These are phyloP conservation scores for Magnolia officinalis DNA, from an alignment of 164 flowering plant species.

Conservation along the genomic window DNA sequence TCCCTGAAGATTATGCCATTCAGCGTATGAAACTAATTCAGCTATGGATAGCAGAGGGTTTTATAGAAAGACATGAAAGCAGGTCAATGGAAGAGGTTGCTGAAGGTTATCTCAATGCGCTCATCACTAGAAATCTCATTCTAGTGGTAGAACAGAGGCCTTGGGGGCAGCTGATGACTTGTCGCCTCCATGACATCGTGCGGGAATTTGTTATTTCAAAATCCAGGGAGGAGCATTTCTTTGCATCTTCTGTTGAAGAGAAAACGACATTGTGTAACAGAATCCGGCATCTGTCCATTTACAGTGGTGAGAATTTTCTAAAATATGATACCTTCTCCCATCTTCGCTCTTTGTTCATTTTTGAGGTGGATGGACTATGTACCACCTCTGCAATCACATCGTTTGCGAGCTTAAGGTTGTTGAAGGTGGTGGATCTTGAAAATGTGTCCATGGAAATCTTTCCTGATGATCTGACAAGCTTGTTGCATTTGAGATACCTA, in stretches of 20 bases:
- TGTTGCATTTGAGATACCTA: background rate
- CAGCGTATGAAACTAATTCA: conserved; percentile 13
- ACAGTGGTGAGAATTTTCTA: background rate
- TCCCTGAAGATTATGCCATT: conserved; percentile 19
- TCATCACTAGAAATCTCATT: conserved; percentile 10
- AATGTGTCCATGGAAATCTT: background rate
- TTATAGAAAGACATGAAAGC: conserved; percentile 1
- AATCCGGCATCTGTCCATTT: too few species aligned
- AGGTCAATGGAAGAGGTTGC: conserved; percentile 8
- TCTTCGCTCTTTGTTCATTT: background rate
- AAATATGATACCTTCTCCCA: too few species aligned
- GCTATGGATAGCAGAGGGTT: conserved; percentile 27
- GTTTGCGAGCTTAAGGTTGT: background rate
- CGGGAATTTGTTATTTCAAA: too few species aligned
- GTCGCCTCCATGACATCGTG: too few species aligned
- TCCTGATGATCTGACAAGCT: background rate
- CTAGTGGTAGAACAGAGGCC: background rate
- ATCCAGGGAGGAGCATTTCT: too few species aligned
- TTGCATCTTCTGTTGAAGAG: too few species aligned
- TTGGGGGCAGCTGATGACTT: background rate
- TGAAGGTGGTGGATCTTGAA: background rate
- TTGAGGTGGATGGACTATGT: background rate
- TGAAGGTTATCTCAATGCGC: conserved; percentile 10
- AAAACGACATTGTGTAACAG: too few species aligned
- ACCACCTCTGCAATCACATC: background rate